phyloP scores from a whole-genome alignment of 192 early-diverging fungal genomes.

The Backusella circina region DNA sequence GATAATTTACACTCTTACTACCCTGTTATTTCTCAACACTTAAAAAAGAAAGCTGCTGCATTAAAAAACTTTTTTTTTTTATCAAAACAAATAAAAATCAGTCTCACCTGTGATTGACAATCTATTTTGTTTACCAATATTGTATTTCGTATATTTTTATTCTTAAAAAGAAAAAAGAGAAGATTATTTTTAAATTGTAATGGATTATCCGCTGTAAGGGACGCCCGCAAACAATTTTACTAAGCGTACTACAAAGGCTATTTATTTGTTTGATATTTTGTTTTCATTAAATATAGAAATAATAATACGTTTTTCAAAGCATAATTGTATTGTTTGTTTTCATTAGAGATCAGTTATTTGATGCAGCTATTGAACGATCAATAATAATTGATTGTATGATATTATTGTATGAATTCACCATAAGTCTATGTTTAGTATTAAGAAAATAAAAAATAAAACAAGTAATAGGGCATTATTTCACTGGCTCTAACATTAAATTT shows the following conservation, averaged over 20 bases:
- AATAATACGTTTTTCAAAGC: neutral
- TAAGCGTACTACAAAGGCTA: neutral
- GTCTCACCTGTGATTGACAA: neutral
- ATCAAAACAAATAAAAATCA: conserved; percentile 1
- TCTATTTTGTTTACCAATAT: neutral
- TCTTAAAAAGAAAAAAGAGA: neutral
- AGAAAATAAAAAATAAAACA: neutral
- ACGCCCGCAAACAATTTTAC: neutral
- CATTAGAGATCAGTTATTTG: neutral
- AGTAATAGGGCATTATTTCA: too few relatives aligned
- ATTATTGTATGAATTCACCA: neutral
- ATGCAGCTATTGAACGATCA: neutral
- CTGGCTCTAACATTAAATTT: neutral
- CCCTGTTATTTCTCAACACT: neutral
- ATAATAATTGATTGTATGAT: neutral
- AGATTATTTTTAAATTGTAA: conserved; percentile 1
- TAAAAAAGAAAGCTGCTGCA: neutral
- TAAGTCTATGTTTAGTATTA: neutral
- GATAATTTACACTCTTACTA: neutral
- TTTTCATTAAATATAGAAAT: neutral
- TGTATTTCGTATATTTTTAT: neutral
- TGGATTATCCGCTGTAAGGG: neutral
- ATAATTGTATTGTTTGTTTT: neutral
- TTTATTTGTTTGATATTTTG: neutral
- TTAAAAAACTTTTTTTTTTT: neutral